Conservation (phyloP, 2,329 filamentous ascomycete species). For the Penicillium occitanis region DNA sequence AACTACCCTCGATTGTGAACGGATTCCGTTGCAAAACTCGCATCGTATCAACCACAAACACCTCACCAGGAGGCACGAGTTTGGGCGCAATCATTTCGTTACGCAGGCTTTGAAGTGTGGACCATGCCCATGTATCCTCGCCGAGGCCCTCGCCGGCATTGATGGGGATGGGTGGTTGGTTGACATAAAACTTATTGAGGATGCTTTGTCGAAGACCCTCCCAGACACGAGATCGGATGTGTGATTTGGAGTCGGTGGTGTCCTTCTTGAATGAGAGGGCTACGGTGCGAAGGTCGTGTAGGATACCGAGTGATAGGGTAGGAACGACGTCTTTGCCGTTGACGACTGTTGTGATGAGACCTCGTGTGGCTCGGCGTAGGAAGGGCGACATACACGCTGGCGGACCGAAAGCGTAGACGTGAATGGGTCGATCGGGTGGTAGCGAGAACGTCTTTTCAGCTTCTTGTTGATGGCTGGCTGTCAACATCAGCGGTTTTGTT, state of each 20-base stretch:
- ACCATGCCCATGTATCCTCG: constrained; percentile 68
- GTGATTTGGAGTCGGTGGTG: constrained; percentile 63
- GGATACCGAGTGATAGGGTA: constrained; percentile 67
- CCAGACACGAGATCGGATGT: constrained; percentile 67
- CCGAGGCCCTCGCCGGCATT: constrained; percentile 53
- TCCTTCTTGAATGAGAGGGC: constrained; percentile 73
- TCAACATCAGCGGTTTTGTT: constrained; percentile 43
- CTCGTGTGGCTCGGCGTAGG: constrained; percentile 67
- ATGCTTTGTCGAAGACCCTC: constrained; percentile 63
- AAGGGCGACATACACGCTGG: constrained; percentile 70
- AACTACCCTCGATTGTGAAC: constrained; percentile 56
- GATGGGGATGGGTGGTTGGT: constrained; percentile 45
- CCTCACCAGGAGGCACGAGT: constrained; percentile 72
- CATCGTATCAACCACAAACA: constrained; percentile 70
- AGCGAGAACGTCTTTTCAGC: constrained; percentile 48
- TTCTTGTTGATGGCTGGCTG: constrained; percentile 27
- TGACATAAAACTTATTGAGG: constrained; percentile 60
- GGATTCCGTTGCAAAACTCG: constrained; percentile 67
- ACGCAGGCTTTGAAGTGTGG: constrained; percentile 65
- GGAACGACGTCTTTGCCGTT: constrained; percentile 74
- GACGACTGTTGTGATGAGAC: constrained; percentile 71
- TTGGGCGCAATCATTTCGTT: constrained; percentile 68
- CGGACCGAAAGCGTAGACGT: constrained; percentile 77
- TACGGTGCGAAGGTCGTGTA: constrained; percentile 73
- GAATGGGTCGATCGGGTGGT: constrained; percentile 68